phyloP scores from a whole-genome alignment of 2,329 filamentous ascomycete species.

The Penicillium sp. region DNA sequence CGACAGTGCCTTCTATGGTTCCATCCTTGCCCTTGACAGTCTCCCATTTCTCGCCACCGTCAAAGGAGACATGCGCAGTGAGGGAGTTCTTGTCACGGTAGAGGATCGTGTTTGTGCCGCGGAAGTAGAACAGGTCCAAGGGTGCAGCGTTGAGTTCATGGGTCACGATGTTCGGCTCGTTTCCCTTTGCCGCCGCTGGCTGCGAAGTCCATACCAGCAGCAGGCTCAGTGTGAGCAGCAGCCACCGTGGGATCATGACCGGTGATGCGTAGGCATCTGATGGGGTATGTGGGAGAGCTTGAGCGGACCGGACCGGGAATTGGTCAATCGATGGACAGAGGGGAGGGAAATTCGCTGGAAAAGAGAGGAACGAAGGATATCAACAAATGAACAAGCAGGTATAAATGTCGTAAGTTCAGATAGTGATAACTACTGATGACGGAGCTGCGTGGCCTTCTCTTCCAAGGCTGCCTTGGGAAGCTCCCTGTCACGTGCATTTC shows the following conservation, averaged over 20 bases:
- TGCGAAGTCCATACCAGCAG: slow-evolving; percentile 50
- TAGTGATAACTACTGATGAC: slow-evolving; percentile 6
- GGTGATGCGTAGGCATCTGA: slow-evolving; percentile 31
- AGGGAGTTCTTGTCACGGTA: slow-evolving; percentile 65
- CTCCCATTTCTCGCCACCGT: slow-evolving; percentile 78
- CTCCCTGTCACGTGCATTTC: slow-evolving; percentile 33
- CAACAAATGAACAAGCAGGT: not conserved
- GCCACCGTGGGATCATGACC: slow-evolving; percentile 43
- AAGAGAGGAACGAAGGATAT: not conserved
- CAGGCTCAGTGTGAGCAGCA: slow-evolving; percentile 51
- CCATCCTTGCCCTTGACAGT: slow-evolving; percentile 62
- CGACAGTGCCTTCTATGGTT: slow-evolving; percentile 46
- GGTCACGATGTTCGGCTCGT: slow-evolving; percentile 63
- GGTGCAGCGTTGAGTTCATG: slow-evolving; percentile 67
- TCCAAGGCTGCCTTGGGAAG: slow-evolving; percentile 9
- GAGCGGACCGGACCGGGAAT: slow-evolving; percentile 17
- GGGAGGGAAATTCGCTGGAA: not conserved
- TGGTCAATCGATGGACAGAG: slow-evolving; percentile 1
- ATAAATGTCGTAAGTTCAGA: not conserved
- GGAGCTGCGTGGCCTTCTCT: slow-evolving; percentile 31
- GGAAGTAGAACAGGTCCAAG: slow-evolving; percentile 78
- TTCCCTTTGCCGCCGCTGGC: slow-evolving; percentile 52
- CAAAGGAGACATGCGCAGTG: slow-evolving; percentile 71
- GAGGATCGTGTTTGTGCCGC: slow-evolving; percentile 78
- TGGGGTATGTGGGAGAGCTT: slow-evolving; percentile 8